These are phyloP conservation scores for Crithidia mellificae DNA, from an alignment of 208 protist genomes.

Conservation along the genomic window DNA sequence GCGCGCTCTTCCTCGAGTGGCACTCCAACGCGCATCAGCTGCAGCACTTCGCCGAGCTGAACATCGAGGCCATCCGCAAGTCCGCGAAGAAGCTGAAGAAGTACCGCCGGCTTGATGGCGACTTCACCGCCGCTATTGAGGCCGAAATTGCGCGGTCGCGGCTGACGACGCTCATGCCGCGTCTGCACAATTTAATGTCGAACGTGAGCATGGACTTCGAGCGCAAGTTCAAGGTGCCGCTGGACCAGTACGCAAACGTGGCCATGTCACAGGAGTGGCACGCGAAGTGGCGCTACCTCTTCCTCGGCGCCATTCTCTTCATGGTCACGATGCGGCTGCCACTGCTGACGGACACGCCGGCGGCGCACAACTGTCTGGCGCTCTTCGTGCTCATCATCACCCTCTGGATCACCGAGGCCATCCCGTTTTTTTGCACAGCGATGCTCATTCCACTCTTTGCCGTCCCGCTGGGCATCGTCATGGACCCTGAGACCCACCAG, in stretches of 20 bases:
- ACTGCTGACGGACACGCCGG: constrained; percentile 56
- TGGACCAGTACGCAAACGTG: constrained; percentile 83
- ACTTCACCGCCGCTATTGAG: constrained; percentile 78
- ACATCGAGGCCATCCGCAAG: constrained; percentile 87
- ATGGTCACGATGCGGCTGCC: constrained; percentile 62
- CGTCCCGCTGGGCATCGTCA: constrained; percentile 80
- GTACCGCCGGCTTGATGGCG: constrained; percentile 66
- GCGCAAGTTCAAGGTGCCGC: constrained; percentile 81
- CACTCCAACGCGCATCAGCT: constrained; percentile 87
- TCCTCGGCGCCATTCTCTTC: constrained; percentile 73
- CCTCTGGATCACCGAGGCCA: constrained; percentile 92
- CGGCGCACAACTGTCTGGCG: constrained; percentile 90
- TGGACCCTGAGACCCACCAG: constrained; percentile 52
- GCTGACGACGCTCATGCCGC: constrained; percentile 73
- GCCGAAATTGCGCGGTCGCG: constrained; percentile 70
- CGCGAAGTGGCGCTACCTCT: constrained; percentile 79
- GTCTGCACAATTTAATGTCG: constrained; percentile 64
- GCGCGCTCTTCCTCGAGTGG: constrained; percentile 84
- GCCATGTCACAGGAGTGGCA: constrained; percentile 70
- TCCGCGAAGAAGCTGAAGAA: constrained; percentile 89
- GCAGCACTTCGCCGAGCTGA: constrained; percentile 90
- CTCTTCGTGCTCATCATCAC: constrained; percentile 85
- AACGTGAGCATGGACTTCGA: constrained; percentile 78
- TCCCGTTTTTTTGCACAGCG: constrained; percentile 91
- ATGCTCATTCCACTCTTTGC: constrained; percentile 92